A percentile compares a stretch with the other conserved stretches of the same genome.
Evolutionary conservation across 306 rosid genomes (phyloP).

Genomic region (Cotoneaster glaucophyllus): DNA sequence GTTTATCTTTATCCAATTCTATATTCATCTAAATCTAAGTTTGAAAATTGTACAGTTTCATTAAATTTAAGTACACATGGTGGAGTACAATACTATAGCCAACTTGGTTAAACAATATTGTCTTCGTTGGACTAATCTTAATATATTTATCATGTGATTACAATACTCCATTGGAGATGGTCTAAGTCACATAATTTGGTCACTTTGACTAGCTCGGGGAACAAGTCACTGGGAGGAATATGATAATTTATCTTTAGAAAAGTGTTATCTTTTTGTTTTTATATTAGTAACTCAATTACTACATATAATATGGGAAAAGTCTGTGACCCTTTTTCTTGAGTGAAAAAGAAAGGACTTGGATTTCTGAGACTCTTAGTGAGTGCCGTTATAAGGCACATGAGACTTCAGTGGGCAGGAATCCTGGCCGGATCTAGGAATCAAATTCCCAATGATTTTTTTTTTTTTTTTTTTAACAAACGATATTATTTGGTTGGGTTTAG

Average conservation of each 20-base stretch:
- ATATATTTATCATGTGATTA: neutral
- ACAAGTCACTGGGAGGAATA: neutral
- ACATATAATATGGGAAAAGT: conserved; percentile 22
- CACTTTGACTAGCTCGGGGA: neutral
- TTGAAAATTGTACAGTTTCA: too few relatives aligned
- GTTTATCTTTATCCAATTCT: neutral
- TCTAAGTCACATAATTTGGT: neutral
- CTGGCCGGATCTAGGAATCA: conserved; percentile 37
- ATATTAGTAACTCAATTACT: conserved; percentile 10
- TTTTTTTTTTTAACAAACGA: too few relatives aligned
- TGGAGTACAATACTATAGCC: neutral
- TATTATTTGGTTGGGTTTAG: too few relatives aligned
- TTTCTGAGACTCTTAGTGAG: conserved; percentile 1
- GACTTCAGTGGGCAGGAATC: conserved; percentile 29
- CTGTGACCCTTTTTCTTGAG: conserved; percentile 22
- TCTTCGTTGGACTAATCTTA: neutral
- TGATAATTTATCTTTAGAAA: conserved; percentile 7
- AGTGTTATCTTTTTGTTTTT: neutral
- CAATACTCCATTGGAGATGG: too few relatives aligned
- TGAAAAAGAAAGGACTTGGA: conserved; percentile 27
- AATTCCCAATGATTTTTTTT: conserved; percentile 10
- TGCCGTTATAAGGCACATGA: conserved; percentile 33
- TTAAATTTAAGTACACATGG: too few relatives aligned
- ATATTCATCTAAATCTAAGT: too few relatives aligned
- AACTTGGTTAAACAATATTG: too few relatives aligned